A percentile compares a stretch with the other conserved stretches of the same genome.
Evolutionary conservation across 495 filamentous ascomycete species (phyloP).

Genomic region (Xylaria scruposa): DNA sequence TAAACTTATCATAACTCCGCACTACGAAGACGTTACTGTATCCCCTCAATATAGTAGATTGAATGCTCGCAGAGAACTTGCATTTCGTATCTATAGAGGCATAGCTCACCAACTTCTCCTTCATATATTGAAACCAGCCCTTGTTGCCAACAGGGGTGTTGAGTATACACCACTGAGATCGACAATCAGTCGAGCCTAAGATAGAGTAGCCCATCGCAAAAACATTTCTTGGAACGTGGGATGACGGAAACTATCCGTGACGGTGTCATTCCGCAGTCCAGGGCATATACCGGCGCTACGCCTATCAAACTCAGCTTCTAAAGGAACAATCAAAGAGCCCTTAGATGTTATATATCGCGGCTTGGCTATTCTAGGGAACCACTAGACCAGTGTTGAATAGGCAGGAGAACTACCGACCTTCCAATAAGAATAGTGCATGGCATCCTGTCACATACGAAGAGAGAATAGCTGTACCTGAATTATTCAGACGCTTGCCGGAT

Average conservation of each 20-base stretch:
- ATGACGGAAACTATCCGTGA: background rate
- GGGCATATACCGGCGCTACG: background rate
- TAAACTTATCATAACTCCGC: background rate
- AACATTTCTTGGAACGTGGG: background rate
- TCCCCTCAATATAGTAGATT: background rate
- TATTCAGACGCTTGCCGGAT: background rate
- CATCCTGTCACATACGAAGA: background rate
- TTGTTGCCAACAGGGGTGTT: background rate
- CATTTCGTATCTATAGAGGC: background rate
- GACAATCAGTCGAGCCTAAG: background rate
- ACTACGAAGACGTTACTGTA: background rate
- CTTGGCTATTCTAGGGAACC: background rate
- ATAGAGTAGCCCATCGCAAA: background rate
- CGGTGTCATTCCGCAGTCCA: constrained; percentile 9
- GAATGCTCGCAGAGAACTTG: background rate
- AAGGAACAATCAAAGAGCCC: background rate
- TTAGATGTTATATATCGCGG: background rate
- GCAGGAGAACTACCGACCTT: constrained; percentile 15
- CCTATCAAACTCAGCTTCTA: background rate
- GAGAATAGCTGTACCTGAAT: background rate
- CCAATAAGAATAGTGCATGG: constrained; percentile 12
- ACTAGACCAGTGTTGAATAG: constrained; percentile 8
- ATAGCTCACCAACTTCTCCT: background rate
- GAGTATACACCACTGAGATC: background rate
- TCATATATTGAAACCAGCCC: background rate